These are phyloP conservation scores for Trebouxia gelatinosa DNA, from an alignment of 163 green algal species.

Conservation along the genomic window DNA sequence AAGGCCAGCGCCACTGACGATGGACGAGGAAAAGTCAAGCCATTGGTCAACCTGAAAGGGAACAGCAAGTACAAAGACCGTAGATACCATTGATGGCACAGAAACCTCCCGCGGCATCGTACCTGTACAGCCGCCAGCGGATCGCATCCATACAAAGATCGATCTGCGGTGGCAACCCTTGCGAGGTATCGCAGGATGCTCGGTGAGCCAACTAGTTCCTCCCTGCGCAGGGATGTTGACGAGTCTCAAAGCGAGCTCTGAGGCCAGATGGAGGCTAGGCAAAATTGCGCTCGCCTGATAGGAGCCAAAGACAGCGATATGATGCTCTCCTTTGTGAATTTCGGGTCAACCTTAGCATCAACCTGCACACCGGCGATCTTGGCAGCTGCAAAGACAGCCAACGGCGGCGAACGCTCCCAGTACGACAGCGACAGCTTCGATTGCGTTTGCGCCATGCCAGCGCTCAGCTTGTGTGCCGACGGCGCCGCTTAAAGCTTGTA, in stretches of 20 bases:
- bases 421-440: background rate
- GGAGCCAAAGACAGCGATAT: slow-evolving; percentile 49
- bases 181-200: slow-evolving; percentile 72
- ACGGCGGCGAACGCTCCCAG: slow-evolving; percentile 44
- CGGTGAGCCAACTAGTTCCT: slow-evolving; percentile 54
- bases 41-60: slow-evolving; percentile 82
- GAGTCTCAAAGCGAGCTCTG: background rate
- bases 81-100: background rate
- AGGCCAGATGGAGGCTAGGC: background rate
- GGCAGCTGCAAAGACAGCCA: slow-evolving; percentile 62
- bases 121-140: slow-evolving; percentile 67
- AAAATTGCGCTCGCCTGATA: background rate
- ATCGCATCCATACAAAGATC: slow-evolving; percentile 58
- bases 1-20: slow-evolving; percentile 68
- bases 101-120: background rate
- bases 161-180: slow-evolving; percentile 35
- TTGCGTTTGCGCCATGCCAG: background rate
- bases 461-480: too few species aligned
- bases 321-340: slow-evolving; percentile 60
- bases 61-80: background rate
- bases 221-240: slow-evolving; percentile 43
- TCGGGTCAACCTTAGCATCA: slow-evolving; percentile 55
- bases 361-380: slow-evolving; percentile 49
- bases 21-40: slow-evolving; percentile 69
- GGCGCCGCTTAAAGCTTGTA: too few species aligned